Evolutionary conservation across 371 early-diverging fungal genomes (phyloP).

Genomic region (Blyttiomyces sp.): DNA sequence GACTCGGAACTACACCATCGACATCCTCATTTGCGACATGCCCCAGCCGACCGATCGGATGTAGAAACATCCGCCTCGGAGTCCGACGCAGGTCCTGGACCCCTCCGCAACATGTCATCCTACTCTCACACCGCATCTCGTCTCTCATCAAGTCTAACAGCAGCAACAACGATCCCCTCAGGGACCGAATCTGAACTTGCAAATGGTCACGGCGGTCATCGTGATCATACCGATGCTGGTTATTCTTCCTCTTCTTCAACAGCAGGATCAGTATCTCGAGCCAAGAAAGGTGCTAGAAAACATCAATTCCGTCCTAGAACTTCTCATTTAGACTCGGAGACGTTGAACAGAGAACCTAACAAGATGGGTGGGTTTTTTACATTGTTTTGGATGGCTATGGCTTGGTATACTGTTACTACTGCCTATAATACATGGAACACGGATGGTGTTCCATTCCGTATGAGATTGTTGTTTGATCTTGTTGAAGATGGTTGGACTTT

Average conservation of each 20-base stretch:
- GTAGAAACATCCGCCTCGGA: constrained; percentile 11
- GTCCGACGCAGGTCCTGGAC: constrained; percentile 2
- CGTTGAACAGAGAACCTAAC: constrained; percentile 43
- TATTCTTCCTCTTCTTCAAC: background rate
- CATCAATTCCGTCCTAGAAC: constrained; percentile 43
- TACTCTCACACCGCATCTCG: background rate
- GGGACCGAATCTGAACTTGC: background rate
- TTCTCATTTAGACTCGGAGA: constrained; percentile 52
- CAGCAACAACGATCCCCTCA: background rate
- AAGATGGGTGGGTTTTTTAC: constrained; percentile 81
- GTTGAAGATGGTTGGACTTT: constrained; percentile 27
- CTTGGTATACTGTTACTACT: constrained; percentile 69
- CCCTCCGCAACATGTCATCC: background rate
- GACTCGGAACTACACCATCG: background rate
- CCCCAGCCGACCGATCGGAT: constrained; percentile 3
- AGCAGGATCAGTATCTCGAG: background rate
- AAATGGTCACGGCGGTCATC: background rate
- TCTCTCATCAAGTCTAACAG: background rate
- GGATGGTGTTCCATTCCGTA: constrained; percentile 66
- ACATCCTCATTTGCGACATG: background rate
- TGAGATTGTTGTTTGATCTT: constrained; percentile 26
- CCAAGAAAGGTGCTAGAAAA: background rate
- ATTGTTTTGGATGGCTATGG: constrained; percentile 88
- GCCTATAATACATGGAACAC: constrained; percentile 63
- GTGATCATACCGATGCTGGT: background rate